Evolutionary conservation across 805 yeast species (phyloP).

Genomic region (Peterozyma toletana): DNA sequence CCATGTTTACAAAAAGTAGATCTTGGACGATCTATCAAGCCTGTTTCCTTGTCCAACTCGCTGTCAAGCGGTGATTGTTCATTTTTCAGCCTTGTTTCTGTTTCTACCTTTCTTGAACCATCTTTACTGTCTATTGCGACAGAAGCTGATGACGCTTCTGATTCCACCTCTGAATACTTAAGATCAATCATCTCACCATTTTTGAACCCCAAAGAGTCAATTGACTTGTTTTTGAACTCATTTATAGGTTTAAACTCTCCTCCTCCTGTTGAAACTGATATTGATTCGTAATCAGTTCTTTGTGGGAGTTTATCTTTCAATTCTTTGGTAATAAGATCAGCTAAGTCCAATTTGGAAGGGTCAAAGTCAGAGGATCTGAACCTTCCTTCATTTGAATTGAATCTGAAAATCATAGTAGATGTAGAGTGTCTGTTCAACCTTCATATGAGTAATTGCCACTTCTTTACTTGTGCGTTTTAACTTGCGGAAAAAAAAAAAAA

Average conservation of each 20-base stretch:
- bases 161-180: conserved; percentile 20
- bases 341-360: conserved; percentile 12
- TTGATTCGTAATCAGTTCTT: conserved; percentile 18
- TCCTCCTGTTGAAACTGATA: conserved; percentile 38
- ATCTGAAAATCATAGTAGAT: conserved; percentile 52
- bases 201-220: conserved; percentile 39
- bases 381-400: conserved; percentile 81
- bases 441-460: conserved; percentile 1
- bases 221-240: conserved; percentile 18
- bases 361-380: conserved; percentile 51
- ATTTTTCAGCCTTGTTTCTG: neutral
- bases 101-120: neutral
- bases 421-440: neutral
- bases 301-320: conserved; percentile 25
- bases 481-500: neutral
- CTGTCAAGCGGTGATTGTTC: conserved; percentile 64
- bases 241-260: conserved; percentile 28
- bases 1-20: conserved; percentile 77
- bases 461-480: neutral
- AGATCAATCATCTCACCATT: conserved; percentile 57
- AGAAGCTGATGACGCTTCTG: neutral
- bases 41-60: conserved; percentile 55
- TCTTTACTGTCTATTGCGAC: neutral
- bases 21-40: conserved; percentile 60
- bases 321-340: conserved; percentile 8